These are phyloP conservation scores for Aspergillus sp. DNA, from an alignment of 2,329 filamentous ascomycete species.

Conservation along the genomic window DNA sequence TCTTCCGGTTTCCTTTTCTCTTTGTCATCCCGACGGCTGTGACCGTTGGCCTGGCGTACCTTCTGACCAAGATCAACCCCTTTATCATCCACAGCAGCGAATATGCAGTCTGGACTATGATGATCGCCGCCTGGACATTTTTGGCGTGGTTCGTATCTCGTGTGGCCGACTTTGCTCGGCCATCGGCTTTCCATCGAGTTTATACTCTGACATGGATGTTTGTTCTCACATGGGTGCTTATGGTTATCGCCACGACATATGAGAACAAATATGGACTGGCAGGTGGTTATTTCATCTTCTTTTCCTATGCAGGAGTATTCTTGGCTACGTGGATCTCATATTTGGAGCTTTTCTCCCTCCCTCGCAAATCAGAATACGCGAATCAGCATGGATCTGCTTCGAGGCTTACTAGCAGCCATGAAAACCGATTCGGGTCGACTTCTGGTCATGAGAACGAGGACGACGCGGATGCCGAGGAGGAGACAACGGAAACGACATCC, in stretches of 20 bases:
- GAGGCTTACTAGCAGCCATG: constrained; percentile 30
- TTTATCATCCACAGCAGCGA: constrained; percentile 85
- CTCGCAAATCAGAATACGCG: constrained; percentile 66
- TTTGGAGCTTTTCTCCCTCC: constrained; percentile 73
- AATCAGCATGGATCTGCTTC: constrained; percentile 48
- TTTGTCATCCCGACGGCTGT: constrained; percentile 63
- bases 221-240: constrained; percentile 63
- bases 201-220: constrained; percentile 86
- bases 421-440: constrained; percentile 39
- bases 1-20: constrained; percentile 78
- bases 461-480: constrained; percentile 30
- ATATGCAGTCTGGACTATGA: constrained; percentile 86
- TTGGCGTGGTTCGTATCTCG: constrained; percentile 78
- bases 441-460: constrained; percentile 34
- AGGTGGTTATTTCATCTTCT: constrained; percentile 74
- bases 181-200: constrained; percentile 77
- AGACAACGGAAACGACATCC: constrained; percentile 52
- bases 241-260: constrained; percentile 70
- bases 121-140: constrained; percentile 74
- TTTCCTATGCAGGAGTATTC: constrained; percentile 73
- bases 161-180: constrained; percentile 72
- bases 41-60: constrained; percentile 67
- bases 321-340: constrained; percentile 70
- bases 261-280: constrained; percentile 69
- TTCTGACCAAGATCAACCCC: constrained; percentile 80